Evolutionary conservation across 2,329 filamentous ascomycete species (phyloP).

Genomic region (Cladobotryum protrusum): DNA sequence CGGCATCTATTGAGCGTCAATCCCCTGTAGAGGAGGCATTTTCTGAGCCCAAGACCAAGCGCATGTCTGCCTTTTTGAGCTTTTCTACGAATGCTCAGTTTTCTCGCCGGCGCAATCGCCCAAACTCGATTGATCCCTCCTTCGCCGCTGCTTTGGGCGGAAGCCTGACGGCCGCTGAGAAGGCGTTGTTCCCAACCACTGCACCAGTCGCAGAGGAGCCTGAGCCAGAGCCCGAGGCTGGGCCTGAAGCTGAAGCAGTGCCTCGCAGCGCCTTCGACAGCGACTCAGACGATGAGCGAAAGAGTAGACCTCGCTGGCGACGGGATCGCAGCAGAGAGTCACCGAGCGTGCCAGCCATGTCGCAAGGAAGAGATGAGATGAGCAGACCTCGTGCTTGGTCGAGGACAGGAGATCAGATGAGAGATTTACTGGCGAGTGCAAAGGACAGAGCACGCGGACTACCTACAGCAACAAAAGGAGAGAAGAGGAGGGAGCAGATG

Average conservation of each 20-base stretch:
- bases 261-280: slow-evolving; percentile 26
- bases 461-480: slow-evolving; percentile 18
- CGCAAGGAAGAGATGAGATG: slow-evolving; percentile 1
- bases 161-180: neutral
- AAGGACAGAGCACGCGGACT: slow-evolving; percentile 18
- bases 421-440: slow-evolving; percentile 18
- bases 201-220: neutral
- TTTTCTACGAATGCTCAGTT: slow-evolving; percentile 22
- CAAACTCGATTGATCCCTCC: slow-evolving; percentile 12
- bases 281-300: slow-evolving; percentile 27
- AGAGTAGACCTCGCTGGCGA: slow-evolving; percentile 12
- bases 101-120: slow-evolving; percentile 20
- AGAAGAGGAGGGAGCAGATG: slow-evolving; percentile 30
- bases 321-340: slow-evolving; percentile 9
- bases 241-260: neutral
- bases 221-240: neutral
- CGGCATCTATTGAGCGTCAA: slow-evolving; percentile 11
- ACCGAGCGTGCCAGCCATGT: neutral
- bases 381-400: slow-evolving; percentile 4
- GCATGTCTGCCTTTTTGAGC: slow-evolving; percentile 19
- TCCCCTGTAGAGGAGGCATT: slow-evolving; percentile 1
- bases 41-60: slow-evolving; percentile 8
- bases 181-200: neutral
- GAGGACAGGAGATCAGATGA: slow-evolving; percentile 20
- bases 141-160: neutral